A percentile compares a stretch with the other conserved stretches of the same genome.
phyloP scores from a whole-genome alignment of 345 rosid species.

The Gossypium australe region DNA sequence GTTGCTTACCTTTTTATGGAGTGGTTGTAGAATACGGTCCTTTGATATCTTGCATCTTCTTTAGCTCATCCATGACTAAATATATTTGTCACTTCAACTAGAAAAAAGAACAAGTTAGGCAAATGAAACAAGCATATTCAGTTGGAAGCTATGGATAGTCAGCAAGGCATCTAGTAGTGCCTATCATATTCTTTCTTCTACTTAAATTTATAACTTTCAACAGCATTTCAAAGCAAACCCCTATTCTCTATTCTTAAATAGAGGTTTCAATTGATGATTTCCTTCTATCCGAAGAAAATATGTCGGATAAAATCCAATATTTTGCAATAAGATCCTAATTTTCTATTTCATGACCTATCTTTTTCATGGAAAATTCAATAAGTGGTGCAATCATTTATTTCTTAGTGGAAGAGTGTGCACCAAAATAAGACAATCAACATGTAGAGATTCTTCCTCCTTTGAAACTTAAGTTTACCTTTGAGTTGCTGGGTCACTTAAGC shows the following conservation, averaged over 20 bases:
- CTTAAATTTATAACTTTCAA: slow-evolving; percentile 14
- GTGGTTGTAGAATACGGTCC: slow-evolving; percentile 3
- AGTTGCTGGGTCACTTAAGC: neutral
- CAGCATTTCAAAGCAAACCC: slow-evolving; percentile 9
- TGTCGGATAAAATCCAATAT: neutral
- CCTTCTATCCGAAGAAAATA: slow-evolving; percentile 17
- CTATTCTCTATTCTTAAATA: neutral
- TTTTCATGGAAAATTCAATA: neutral
- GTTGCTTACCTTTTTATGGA: neutral
- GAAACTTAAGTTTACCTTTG: neutral
- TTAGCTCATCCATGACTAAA: slow-evolving; percentile 7
- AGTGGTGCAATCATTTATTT: neutral
- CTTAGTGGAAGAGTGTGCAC: neutral
- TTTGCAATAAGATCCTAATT: neutral
- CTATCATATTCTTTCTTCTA: slow-evolving; percentile 20
- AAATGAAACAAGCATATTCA: slow-evolving; percentile 2
- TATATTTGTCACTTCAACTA: neutral
- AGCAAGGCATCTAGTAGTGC: slow-evolving; percentile 16
- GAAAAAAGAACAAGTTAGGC: neutral
- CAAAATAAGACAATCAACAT: neutral
- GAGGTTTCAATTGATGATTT: slow-evolving; percentile 15
- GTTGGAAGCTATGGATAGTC: neutral
- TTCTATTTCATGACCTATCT: neutral
- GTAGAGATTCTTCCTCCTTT: neutral
- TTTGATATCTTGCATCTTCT: slow-evolving; percentile 5